These are phyloP conservation scores for Fusarium subtropicale DNA, from an alignment of 2,329 filamentous ascomycete species.

Conservation along the genomic window DNA sequence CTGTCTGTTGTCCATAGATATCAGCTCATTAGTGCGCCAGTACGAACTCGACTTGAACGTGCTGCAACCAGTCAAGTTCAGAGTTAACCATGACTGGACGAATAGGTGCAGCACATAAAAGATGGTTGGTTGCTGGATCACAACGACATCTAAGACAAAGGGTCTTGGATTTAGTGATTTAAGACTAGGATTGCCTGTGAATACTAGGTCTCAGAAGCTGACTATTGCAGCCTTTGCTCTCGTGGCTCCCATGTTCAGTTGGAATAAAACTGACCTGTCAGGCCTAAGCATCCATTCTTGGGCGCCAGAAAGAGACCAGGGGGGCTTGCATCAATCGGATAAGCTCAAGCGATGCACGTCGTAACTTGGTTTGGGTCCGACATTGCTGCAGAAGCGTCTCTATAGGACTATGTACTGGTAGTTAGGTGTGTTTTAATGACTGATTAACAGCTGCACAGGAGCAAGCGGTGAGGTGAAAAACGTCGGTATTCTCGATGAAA, in stretches of 20 bases:
- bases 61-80: slow-evolving; percentile 18
- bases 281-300: slow-evolving; percentile 36
- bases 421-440: slow-evolving; percentile 36
- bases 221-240: slow-evolving; percentile 35
- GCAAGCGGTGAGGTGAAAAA: slow-evolving; percentile 43
- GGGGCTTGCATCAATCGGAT: slow-evolving; percentile 37
- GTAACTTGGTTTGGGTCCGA: background rate
- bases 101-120: slow-evolving; percentile 26
- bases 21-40: slow-evolving; percentile 41
- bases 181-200: slow-evolving; percentile 9
- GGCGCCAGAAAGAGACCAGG: slow-evolving; percentile 30
- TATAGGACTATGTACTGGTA: background rate
- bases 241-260: slow-evolving; percentile 46
- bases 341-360: slow-evolving; percentile 18
- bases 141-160: slow-evolving; percentile 20
- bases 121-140: slow-evolving; percentile 18
- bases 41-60: slow-evolving; percentile 23
- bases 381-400: slow-evolving; percentile 22
- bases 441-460: slow-evolving; percentile 35
- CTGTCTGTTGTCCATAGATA: slow-evolving; percentile 9
- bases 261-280: slow-evolving; percentile 41
- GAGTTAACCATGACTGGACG: slow-evolving; percentile 14
- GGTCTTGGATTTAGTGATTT: slow-evolving; percentile 15
- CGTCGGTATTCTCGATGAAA: slow-evolving; percentile 25
- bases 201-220: slow-evolving; percentile 34